Percentiles rank a stretch among this genome's conserved stretches.
These are phyloP conservation scores for Geotrichum histeridarum DNA, from an alignment of 1,139 yeast genomes.

Conservation along the genomic window DNA sequence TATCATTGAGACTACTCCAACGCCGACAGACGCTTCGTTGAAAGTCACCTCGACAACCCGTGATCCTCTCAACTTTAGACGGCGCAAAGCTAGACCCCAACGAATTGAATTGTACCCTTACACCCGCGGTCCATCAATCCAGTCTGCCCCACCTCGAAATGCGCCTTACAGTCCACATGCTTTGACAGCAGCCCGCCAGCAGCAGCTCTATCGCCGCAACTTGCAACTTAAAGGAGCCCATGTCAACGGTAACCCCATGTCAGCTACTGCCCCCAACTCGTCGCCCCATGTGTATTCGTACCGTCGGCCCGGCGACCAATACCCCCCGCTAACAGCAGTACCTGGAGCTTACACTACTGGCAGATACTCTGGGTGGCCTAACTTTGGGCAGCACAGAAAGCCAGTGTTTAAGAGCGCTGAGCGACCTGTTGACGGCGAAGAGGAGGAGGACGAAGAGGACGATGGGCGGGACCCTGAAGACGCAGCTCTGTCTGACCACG, in stretches of 20 bases:
- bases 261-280: not conserved
- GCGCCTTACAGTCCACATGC: slow-evolving; percentile 18
- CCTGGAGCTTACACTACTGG: slow-evolving; percentile 6
- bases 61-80: too few relatives aligned
- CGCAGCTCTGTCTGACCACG: slow-evolving; percentile 31
- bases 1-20: slow-evolving; percentile 19
- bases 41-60: not conserved
- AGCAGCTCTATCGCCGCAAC: not conserved
- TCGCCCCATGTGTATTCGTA: too few relatives aligned
- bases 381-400: not conserved
- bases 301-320: not conserved
- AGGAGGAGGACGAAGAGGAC: slow-evolving; percentile 25
- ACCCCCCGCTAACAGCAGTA: slow-evolving; percentile 12
- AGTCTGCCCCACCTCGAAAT: slow-evolving; percentile 19
- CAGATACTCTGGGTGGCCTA: slow-evolving; percentile 9
- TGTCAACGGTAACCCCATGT: not conserved
- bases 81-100: slow-evolving; percentile 15
- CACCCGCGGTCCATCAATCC: slow-evolving; percentile 15
- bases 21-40: slow-evolving; percentile 15
- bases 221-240: too few relatives aligned
- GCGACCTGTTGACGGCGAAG: slow-evolving; percentile 9
- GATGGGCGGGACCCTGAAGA: slow-evolving; percentile 32
- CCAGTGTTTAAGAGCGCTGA: not conserved
- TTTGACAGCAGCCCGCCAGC: not conserved
- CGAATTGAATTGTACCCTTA: slow-evolving; percentile 16